These are phyloP conservation scores for Guillardia theta DNA, from an alignment of 78 protist species.

Conservation along the genomic window DNA sequence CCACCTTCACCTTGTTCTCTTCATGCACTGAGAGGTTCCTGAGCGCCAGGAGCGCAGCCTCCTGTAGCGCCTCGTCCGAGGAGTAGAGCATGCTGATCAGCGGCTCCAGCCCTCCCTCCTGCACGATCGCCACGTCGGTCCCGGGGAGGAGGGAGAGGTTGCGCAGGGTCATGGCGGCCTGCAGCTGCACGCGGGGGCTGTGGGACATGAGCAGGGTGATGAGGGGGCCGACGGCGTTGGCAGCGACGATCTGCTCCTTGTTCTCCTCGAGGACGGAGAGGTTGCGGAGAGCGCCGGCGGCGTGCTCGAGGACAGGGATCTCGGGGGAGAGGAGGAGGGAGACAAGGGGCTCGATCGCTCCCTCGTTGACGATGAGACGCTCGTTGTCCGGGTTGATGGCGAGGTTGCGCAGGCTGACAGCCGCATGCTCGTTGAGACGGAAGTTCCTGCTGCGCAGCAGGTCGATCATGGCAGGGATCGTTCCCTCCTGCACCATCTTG, in stretches of 20 bases:
- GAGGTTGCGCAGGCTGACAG: conserved; percentile 37
- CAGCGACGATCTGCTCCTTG: conserved; percentile 44
- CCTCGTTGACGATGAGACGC: not conserved
- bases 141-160: conserved; percentile 23
- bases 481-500: conserved; percentile 28
- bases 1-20: conserved; percentile 34
- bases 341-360: conserved; percentile 25
- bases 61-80: conserved; percentile 25
- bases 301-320: conserved; percentile 15
- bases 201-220: not conserved
- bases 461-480: not conserved
- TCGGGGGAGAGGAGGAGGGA: not conserved
- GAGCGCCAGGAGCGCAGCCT: conserved; percentile 12
- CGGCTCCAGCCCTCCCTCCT: conserved; percentile 42
- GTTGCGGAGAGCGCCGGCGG: conserved; percentile 36
- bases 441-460: not conserved
- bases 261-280: not conserved
- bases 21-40: conserved; percentile 27
- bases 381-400: conserved; percentile 42
- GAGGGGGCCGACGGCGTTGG: not conserved
- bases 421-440: conserved; percentile 23
- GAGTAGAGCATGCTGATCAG: conserved; percentile 20
- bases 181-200: conserved; percentile 27
- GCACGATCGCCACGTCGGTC: not conserved
- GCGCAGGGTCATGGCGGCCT: conserved; percentile 37